These are phyloP conservation scores for Phytophthora foliorum DNA, from an alignment of 352 stramenopile species.

Conservation along the genomic window DNA sequence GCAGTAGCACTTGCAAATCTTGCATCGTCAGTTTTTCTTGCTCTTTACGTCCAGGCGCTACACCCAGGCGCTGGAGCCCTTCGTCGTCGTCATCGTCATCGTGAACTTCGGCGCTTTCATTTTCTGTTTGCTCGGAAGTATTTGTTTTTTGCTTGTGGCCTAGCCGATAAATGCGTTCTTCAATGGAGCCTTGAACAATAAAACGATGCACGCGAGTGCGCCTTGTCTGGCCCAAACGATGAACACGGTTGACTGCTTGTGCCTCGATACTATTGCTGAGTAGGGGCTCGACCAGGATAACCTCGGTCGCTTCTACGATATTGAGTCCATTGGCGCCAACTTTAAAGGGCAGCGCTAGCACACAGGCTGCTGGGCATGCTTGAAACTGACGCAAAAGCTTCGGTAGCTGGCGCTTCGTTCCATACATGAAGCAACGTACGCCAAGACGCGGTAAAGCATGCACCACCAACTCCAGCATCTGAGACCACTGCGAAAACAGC, in stretches of 20 bases:
- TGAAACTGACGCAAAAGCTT: slow-evolving; percentile 67
- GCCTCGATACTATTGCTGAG: slow-evolving; percentile 88
- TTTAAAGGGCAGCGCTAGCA: slow-evolving; percentile 87
- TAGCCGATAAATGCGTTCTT: slow-evolving; percentile 86
- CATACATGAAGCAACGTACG: slow-evolving; percentile 81
- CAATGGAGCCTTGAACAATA: slow-evolving; percentile 89
- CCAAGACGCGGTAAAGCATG: slow-evolving; percentile 48
- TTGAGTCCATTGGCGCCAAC: slow-evolving; percentile 94
- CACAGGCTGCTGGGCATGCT: slow-evolving; percentile 52
- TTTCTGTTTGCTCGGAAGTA: slow-evolving; percentile 2
- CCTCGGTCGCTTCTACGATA: slow-evolving; percentile 92
- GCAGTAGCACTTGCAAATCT: slow-evolving; percentile 56
- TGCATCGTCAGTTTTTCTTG: slow-evolving; percentile 68
- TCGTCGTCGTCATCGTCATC: slow-evolving; percentile 29
- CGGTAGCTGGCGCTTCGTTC: slow-evolving; percentile 62
- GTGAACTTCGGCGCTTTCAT: slow-evolving; percentile 28
- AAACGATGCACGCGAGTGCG: slow-evolving; percentile 91
- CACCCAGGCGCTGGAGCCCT: slow-evolving; percentile 34
- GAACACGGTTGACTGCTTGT: slow-evolving; percentile 92
- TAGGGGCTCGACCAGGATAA: slow-evolving; percentile 93
- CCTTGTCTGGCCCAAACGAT: slow-evolving; percentile 91
- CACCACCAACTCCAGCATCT: slow-evolving; percentile 70
- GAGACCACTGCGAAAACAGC: slow-evolving; percentile 94
- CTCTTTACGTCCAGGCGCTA: slow-evolving; percentile 56
- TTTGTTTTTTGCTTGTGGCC: slow-evolving; percentile 14